Percentiles rank a stretch among this genome's conserved stretches.
phyloP scores from a whole-genome alignment of 352 stramenopile species.

The Phytophthora sojae region DNA sequence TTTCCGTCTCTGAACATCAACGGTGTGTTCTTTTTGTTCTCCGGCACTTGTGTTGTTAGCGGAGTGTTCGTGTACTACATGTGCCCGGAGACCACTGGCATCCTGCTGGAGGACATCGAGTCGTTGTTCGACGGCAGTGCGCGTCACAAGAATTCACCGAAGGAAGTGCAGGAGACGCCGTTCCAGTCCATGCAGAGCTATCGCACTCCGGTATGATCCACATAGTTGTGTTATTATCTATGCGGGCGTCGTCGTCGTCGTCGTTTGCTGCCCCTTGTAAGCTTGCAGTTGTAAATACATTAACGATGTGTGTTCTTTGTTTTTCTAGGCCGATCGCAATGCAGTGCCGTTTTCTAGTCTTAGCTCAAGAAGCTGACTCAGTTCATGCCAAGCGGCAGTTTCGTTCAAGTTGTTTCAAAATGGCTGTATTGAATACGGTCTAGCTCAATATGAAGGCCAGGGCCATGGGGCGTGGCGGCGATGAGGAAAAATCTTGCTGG shows the following conservation, averaged over 20 bases:
- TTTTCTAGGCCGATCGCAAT: constrained; percentile 4
- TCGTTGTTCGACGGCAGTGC: constrained; percentile 52
- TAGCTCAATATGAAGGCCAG: constrained; percentile 46
- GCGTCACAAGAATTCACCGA: constrained; percentile 42
- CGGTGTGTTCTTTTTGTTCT: constrained; percentile 64
- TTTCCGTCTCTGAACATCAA: constrained; percentile 58
- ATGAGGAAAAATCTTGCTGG: constrained; percentile 9
- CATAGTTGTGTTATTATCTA: constrained; percentile 36
- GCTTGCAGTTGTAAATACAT: constrained; percentile 39
- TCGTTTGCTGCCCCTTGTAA: constrained; percentile 18
- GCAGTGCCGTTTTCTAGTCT: constrained; percentile 15
- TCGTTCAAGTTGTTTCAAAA: constrained; percentile 19
- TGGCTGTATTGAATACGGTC: constrained; percentile 9
- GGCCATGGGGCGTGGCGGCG: constrained; percentile 30
- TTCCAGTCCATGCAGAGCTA: constrained; percentile 41
- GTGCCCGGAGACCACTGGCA: constrained; percentile 59
- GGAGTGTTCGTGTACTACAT: constrained; percentile 55
- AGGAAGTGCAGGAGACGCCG: constrained; percentile 40
- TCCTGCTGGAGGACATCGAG: constrained; percentile 69
- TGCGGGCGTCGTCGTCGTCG: constrained; percentile 4
- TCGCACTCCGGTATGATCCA: constrained; percentile 20
- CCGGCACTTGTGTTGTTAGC: constrained; percentile 46
- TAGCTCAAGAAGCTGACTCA: not conserved
- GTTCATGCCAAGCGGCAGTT: not conserved
- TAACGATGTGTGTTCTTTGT: constrained; percentile 21